Conservation (phyloP, 257 asterid genomes). For the Rhazya stricta region DNA sequence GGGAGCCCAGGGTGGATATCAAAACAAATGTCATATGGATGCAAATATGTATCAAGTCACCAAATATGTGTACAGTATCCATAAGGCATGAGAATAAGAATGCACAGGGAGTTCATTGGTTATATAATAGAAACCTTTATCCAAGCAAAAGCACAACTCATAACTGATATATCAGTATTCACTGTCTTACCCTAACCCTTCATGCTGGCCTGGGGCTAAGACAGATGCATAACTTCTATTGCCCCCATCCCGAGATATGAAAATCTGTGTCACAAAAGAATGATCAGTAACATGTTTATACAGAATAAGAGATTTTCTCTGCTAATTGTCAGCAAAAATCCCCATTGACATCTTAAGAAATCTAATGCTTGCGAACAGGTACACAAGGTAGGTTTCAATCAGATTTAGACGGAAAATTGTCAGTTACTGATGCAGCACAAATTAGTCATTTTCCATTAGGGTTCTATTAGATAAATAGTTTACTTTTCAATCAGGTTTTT, state of each 20-base stretch:
- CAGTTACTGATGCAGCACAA: neutral
- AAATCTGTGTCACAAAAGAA: constrained; percentile 47
- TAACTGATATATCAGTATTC: neutral
- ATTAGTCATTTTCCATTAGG: neutral
- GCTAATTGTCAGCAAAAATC: neutral
- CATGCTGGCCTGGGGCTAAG: constrained; percentile 82
- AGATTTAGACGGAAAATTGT: neutral
- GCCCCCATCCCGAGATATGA: constrained; percentile 95
- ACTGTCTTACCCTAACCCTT: constrained; percentile 77
- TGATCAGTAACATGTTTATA: neutral
- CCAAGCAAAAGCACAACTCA: neutral
- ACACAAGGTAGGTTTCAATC: neutral
- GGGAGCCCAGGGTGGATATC: no score
- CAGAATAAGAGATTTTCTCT: neutral
- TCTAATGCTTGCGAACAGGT: neutral
- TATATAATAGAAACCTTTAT: neutral
- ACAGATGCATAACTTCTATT: constrained; percentile 88
- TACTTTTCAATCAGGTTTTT: neutral
- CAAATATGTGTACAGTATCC: neutral
- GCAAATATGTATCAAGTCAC: neutral
- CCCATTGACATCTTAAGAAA: neutral
- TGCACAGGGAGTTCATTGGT: no score
- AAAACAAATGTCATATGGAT: neutral
- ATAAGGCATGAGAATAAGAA: neutral
- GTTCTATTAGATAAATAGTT: neutral